Evolutionary conservation across 148 eudicot genomes (phyloP), one percentile per base, ranked within the genome.

Genomic region (Nyssa sinensis): DNA sequence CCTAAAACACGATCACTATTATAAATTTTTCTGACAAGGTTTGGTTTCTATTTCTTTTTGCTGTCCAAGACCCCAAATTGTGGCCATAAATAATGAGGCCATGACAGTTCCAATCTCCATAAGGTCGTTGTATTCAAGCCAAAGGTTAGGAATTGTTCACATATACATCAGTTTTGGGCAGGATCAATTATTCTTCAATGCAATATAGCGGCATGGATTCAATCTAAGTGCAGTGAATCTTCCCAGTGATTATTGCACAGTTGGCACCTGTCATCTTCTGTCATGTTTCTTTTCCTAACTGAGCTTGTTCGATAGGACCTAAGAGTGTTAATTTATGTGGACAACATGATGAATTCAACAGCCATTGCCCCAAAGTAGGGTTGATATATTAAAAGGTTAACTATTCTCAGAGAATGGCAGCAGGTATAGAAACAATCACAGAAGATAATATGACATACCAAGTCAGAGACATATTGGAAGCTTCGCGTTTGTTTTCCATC

Each of bases 401-500:
- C n/a, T n/a, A n/a, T n/a, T n/a, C n/a, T n/a, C n/a, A n/a, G n/a
- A n/a, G n/a, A n/a, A n/a, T n/a, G n/a, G n/a, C n/a, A 29, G 55
- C 44, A 44, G 62, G 5, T 1, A 12, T 13, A n/a, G n/a, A n/a
- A n/a, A n/a, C n/a, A n/a, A n/a, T n/a, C n/a, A 17, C 13, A n/a
- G 12, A 27, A 41, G 23, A 7, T 13, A 13, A 69, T 11, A 70
- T 70, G 29, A 71, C 91, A 37, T 84, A 92, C 97, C 94, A 92
- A 76, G 86, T 92, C 97, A 70, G 97, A 85, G 21, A 92, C 97
- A 84, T 84, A 92, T 83, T 90, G 97, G 79, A 92, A 92, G 80
- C 97, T 92, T 72, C 97, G 81, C 27, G 97, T 92, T 75, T 92
- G 97, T 80, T 90, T 88, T 67, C 94, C 97, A 80, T 90, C 94